Percentiles rank a stretch among this genome's conserved stretches.
phyloP scores from a whole-genome alignment of 257 asterid genomes.

The Solanum sitiens region DNA sequence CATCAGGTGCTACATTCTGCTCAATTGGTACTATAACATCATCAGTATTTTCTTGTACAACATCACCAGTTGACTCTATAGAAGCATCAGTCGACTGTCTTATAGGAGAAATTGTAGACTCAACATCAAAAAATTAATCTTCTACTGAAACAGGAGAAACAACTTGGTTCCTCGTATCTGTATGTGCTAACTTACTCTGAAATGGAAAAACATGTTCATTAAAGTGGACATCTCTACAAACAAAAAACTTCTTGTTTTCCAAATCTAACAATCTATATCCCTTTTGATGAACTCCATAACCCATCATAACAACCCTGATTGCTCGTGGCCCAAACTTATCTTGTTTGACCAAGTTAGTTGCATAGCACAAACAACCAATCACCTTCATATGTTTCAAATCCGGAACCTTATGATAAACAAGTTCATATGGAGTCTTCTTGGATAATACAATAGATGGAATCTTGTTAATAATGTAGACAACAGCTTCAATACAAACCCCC shows the following conservation, averaged over 20 bases:
- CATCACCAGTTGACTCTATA: no score
- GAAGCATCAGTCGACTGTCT: no score
- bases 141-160: not conserved
- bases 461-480: not conserved
- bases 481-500: not conserved
- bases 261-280: not conserved
- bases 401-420: no score
- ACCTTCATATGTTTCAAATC: not conserved
- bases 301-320: not conserved
- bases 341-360: not conserved
- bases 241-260: no score
- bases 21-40: not conserved
- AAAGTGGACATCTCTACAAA: not conserved
- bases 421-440: not conserved
- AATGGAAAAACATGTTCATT: no score
- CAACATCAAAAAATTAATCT: no score
- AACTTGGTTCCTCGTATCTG: not conserved
- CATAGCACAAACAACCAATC: not conserved
- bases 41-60: not conserved
- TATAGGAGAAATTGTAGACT: accelerated
- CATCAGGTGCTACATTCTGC: no score
- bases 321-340: not conserved
- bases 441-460: no score
- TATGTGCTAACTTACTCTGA: no score
- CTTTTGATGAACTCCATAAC: not conserved